These are phyloP conservation scores for Trypanosomatidae sp. DNA, from an alignment of 208 protist genomes.

Conservation along the genomic window DNA sequence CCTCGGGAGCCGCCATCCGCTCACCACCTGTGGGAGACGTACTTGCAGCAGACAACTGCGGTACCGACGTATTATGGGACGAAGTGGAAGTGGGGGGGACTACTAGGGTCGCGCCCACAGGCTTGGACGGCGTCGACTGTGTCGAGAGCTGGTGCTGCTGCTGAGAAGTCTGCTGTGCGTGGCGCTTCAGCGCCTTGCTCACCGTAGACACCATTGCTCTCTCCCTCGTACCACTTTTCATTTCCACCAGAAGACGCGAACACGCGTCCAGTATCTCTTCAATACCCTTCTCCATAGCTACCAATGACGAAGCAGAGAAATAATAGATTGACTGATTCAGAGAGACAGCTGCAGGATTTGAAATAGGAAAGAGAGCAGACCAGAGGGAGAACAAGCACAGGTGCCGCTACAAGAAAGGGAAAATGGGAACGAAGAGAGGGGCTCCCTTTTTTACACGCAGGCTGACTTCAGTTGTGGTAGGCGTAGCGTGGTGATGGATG, in stretches of 20 bases:
- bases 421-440: not conserved
- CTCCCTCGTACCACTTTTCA: constrained; percentile 45
- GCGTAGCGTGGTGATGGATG: not conserved
- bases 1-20: not conserved
- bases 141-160: constrained; percentile 4
- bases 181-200: constrained; percentile 29
- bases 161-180: constrained; percentile 21
- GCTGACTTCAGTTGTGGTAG: not conserved
- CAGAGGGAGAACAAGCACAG: not conserved
- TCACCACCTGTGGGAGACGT: not conserved
- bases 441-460: not conserved
- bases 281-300: constrained; percentile 33
- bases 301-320: not conserved
- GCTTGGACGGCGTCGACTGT: constrained; percentile 5
- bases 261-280: constrained; percentile 43
- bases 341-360: not conserved
- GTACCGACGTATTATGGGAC: not conserved
- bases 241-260: constrained; percentile 41
- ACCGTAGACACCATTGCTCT: constrained; percentile 34
- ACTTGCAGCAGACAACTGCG: not conserved
- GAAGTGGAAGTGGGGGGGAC: not conserved
- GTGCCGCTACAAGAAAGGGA: not conserved
- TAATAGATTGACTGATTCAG: not conserved
- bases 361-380: not conserved
- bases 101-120: not conserved